phyloP scores from a whole-genome alignment of 2,329 filamentous ascomycete species.

The Alternaria arborescens region DNA sequence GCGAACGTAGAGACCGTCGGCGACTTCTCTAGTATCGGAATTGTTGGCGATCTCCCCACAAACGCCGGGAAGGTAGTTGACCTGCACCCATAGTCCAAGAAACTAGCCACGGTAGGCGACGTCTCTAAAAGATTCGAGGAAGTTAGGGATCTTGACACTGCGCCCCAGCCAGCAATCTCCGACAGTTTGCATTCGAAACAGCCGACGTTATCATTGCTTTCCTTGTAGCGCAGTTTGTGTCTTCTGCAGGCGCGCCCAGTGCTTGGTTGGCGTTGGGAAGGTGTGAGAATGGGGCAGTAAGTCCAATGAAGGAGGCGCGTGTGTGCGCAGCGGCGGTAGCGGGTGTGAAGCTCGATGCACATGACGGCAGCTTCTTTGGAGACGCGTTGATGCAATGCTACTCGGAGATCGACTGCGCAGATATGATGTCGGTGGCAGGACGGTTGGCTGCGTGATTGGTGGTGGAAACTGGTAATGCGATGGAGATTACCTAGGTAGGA shows the following conservation, averaged over 20 bases:
- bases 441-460: not conserved
- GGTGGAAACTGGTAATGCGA: not conserved
- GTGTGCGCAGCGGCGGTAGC: conserved; percentile 24
- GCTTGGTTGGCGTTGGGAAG: not conserved
- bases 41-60: too few relatives aligned
- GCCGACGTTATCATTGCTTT: not conserved
- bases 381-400: not conserved
- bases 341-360: conserved; percentile 20
- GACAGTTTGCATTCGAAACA: conserved; percentile 2
- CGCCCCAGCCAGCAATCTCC: not conserved
- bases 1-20: not conserved
- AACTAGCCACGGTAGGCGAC: not conserved
- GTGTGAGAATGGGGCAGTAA: conserved; percentile 22
- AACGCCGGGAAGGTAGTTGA: not conserved
- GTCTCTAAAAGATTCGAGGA: not conserved
- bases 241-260: conserved; percentile 16
- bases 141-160: not conserved
- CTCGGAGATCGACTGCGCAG: not conserved
- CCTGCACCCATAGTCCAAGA: not conserved
- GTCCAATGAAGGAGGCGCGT: conserved; percentile 18
- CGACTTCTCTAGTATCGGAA: too few relatives aligned
- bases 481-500: not conserved
- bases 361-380: conserved; percentile 8
- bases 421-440: not conserved
- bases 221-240: conserved; percentile 18